Conservation (phyloP, 164 flowering plant genomes). For the Dillenia suffruticosa region DNA sequence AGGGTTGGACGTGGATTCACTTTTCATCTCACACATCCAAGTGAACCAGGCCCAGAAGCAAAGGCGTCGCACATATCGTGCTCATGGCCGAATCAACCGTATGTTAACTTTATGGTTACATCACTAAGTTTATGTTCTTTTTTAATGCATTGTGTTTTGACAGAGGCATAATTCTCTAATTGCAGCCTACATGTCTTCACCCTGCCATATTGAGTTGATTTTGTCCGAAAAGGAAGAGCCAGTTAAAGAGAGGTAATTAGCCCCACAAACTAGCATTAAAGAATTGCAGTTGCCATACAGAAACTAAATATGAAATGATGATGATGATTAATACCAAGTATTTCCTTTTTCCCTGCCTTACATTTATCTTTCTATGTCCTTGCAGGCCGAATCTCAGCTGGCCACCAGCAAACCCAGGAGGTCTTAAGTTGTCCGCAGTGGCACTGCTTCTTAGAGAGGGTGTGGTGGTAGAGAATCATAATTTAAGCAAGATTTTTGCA, state of each 20-base stretch:
- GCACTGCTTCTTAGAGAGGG: slow-evolving; percentile 38
- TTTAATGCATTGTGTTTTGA: not conserved
- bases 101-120: slow-evolving; percentile 14
- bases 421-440: slow-evolving; percentile 44
- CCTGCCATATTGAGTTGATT: slow-evolving; percentile 87
- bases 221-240: slow-evolving; percentile 88
- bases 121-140: not conserved
- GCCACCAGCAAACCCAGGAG: slow-evolving; percentile 55
- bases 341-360: not conserved
- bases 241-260: slow-evolving; percentile 72
- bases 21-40: slow-evolving; percentile 71
- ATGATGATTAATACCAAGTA: not conserved
- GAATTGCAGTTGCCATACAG: not conserved
- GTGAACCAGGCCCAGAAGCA: slow-evolving; percentile 91
- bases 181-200: slow-evolving; percentile 92
- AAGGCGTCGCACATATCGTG: slow-evolving; percentile 85
- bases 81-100: slow-evolving; percentile 92
- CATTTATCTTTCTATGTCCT: not conserved
- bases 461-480: not conserved
- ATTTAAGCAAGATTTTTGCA: no score
- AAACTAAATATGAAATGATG: not conserved
- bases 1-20: slow-evolving; percentile 83
- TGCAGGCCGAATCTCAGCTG: slow-evolving; percentile 78
- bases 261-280: no score
- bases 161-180: not conserved